Base-by-base conservation (phyloP, 345 rosid species). In the Abelmoschus esculentus region DNA sequence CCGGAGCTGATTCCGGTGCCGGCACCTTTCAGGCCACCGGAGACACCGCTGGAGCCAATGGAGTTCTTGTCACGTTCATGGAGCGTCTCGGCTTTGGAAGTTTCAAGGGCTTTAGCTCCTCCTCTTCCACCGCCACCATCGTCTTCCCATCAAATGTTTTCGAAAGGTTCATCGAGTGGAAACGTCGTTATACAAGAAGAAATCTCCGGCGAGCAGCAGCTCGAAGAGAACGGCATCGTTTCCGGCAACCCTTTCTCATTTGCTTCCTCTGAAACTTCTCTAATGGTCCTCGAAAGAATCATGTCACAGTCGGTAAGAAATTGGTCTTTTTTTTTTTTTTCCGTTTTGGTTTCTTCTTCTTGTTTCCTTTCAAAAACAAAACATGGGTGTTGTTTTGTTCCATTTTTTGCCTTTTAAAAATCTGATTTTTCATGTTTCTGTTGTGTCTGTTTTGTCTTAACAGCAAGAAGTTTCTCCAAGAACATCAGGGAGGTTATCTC, bases 201-300 rank as follows among this genome's bases (percentile, higher is more conserved):
- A 49, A 77, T 83, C 12, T 81, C 80, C 3, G 92, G 80, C 2
- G 98, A 89, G 46, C 46, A 42, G 11, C 46, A 42, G 52, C 19
- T 79, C 1, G 98, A 89, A 18, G 98, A 89, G 7, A 79, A 67
- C 67, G 89, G 83, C 53, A 61, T 81, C 1, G 87, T 85, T 79
- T 83, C 95, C 31, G 97, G 98, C 2, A 96, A 91, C 82, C 93
- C 96, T 2, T 91, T 89, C 83, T 89, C 97, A 4, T 96, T 96
- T 28, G 99, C 97, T 9, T 90, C 91, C 38, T 90, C 91, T 0
- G 99, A 96, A 76, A 96, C 99, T 44, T 96, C 97, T 28, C 99
- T 85, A 83, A 90, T 96, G 98, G 89, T 96, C 71, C 83, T 96
- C 91, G 99, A 96, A 15, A 87, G 99, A 44, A 96, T 96, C 83